Percentiles rank a stretch among this genome's conserved stretches.
Conservation (phyloP, 352 stramenopile species). For the Globisporangium nagaii region DNA sequence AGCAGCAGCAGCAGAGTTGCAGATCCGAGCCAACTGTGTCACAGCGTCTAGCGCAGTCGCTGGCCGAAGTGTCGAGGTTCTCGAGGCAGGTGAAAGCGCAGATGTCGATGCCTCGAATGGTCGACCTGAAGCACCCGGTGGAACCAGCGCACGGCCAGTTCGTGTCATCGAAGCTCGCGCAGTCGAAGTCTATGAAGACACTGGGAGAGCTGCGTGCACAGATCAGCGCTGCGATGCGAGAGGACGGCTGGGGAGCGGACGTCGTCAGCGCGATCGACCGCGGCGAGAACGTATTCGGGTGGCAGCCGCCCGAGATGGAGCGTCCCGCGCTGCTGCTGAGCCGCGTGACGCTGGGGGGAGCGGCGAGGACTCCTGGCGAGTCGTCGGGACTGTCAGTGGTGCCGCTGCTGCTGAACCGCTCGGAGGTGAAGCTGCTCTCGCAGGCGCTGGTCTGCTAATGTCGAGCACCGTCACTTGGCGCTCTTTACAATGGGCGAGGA, state of each 20-base stretch:
- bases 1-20: background rate
- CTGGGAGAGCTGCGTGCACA: slow-evolving; percentile 37
- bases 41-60: slow-evolving; percentile 23
- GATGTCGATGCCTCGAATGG: slow-evolving; percentile 60
- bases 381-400: slow-evolving; percentile 9
- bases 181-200: slow-evolving; percentile 32
- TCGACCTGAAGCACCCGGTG: slow-evolving; percentile 38
- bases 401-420: slow-evolving; percentile 40
- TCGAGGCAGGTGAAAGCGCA: slow-evolving; percentile 48
- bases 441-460: slow-evolving; percentile 38
- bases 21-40: slow-evolving; percentile 2
- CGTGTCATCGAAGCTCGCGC: slow-evolving; percentile 39
- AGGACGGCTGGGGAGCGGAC: slow-evolving; percentile 53
- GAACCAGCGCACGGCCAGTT: slow-evolving; percentile 35
- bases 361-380: background rate
- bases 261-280: slow-evolving; percentile 50
- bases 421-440: slow-evolving; percentile 38
- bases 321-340: slow-evolving; percentile 50
- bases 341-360: slow-evolving; percentile 41
- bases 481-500: too few species aligned
- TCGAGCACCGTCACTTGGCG: too few species aligned
- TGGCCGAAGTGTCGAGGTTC: slow-evolving; percentile 47
- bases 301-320: slow-evolving; percentile 68
- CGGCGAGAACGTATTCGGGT: slow-evolving; percentile 72
- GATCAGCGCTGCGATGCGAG: slow-evolving; percentile 32